Conservation (phyloP, 345 rosid genomes). For the Dimocarpus longan region DNA sequence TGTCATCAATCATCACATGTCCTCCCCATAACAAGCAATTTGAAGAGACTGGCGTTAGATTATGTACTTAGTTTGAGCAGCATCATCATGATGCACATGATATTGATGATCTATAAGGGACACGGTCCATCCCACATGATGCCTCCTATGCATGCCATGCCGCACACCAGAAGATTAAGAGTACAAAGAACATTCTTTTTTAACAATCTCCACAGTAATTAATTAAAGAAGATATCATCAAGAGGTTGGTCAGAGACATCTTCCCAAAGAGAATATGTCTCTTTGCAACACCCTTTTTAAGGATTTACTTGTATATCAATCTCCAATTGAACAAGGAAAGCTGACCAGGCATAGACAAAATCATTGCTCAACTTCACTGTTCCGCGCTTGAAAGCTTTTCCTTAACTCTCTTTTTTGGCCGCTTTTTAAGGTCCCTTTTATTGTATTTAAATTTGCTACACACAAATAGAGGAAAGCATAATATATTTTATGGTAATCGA, state of each 20-base stretch:
- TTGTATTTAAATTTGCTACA: conserved; percentile 18
- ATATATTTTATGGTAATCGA: background rate
- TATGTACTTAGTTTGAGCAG: conserved; percentile 35
- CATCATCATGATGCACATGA: conserved; percentile 38
- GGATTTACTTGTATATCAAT: conserved; percentile 14
- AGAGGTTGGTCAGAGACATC: conserved; percentile 22
- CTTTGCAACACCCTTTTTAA: conserved; percentile 18
- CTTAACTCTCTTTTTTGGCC: conserved; percentile 19
- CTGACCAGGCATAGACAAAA: conserved; percentile 47
- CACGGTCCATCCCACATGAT: conserved; percentile 32
- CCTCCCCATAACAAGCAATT: conserved; percentile 31
- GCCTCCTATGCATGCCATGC: conserved; percentile 25
- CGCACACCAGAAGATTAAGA: background rate
- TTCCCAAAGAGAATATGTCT: conserved; percentile 24
- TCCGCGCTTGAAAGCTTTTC: conserved; percentile 36
- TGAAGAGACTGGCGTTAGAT: conserved; percentile 10
- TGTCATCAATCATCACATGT: conserved; percentile 29
- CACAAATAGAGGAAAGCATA: conserved; percentile 19
- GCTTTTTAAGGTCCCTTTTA: conserved; percentile 33
- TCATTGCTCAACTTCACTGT: conserved; percentile 43
- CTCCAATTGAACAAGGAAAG: conserved; percentile 26
- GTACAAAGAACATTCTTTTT: conserved; percentile 12
- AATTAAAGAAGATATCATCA: background rate
- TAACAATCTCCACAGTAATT: conserved; percentile 6
- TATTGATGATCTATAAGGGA: conserved; percentile 2